Conservation (phyloP, 2,329 filamentous ascomycete species). For the Grosmannia clavigera region DNA sequence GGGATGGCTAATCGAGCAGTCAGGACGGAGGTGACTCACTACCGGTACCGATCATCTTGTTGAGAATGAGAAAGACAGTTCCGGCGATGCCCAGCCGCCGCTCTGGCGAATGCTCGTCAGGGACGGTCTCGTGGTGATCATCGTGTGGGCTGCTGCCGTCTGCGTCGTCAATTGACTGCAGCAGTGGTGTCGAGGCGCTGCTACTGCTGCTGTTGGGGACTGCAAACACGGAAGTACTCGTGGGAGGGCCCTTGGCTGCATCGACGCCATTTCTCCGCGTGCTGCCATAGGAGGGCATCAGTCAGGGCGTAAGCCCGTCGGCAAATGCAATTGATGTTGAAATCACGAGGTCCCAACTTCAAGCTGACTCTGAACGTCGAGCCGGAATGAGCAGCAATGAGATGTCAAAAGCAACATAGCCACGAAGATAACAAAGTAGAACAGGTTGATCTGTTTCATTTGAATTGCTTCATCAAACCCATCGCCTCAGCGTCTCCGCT, state of each 20-base stretch:
- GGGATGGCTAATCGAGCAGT: too few relatives aligned
- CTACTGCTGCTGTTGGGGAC: neutral
- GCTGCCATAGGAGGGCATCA: neutral
- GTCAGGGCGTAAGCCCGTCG: neutral
- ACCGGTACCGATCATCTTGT: constrained; percentile 27
- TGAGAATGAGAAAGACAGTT: constrained; percentile 24
- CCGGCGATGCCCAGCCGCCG: constrained; percentile 22
- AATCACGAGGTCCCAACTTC: too few relatives aligned
- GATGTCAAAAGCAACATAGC: neutral
- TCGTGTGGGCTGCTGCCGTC: neutral
- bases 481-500: neutral
- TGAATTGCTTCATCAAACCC: neutral
- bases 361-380: neutral
- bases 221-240: neutral
- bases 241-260: neutral
- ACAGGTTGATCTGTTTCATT: neutral
- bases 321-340: neutral
- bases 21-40: neutral
- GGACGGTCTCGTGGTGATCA: neutral
- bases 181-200: neutral
- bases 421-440: neutral
- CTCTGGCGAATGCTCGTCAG: constrained; percentile 4
- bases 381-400: neutral
- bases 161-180: neutral
- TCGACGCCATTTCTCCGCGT: neutral